Base-by-base conservation (phyloP, 768 basidiomycete genomes). In the Dictyophora rubrovolvata region DNA sequence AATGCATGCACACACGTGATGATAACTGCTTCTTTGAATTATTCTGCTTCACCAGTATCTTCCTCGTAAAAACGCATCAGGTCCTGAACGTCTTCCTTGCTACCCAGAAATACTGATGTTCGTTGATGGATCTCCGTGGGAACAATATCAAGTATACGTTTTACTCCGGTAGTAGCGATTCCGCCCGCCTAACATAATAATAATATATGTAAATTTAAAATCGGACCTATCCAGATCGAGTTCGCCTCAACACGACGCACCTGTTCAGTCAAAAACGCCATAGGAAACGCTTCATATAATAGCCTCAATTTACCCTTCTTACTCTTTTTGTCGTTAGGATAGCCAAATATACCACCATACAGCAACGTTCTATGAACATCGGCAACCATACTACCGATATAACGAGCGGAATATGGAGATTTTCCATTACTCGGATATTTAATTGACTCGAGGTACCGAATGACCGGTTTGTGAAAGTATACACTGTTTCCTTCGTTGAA, bases 381-480 rank as follows among this genome's bases (percentile, higher is more conserved):
- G 54, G 95, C 94, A 36, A 98, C 96, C 96, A 99, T 99, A 61
- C 92, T 94, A 23, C 96, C 96, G 69, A 98, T 96, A 73, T 99
- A 86, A 61, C 93, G 83, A 63, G 89, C 85, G 62, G 87, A 91
- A 69, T 96, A 95, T 10, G 95, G 94, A 22, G 82, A 75, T 71
- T 86, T 93, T 35, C 83, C 84, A 53, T 80, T 71, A 49, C 81
- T 69, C 1, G 95, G 94, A 70, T 80, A 93, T 73, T 99, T 95
- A 80, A 95, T 90, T 63, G 87, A 89, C 62, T 89, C 84, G 61
- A 95, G 81, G 73, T 95, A 95, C 48, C 83, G 81, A 53, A 73
- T 74, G 52, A 90, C 88, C 17, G 89, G 93, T 51, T 81, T 72
- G 71, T 93, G 76, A 77, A 96, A 98, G 75, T 94, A 94, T 80